These are phyloP conservation scores for Solanum pimpinellifolium DNA, from an alignment of 257 asterid genomes.

Conservation along the genomic window DNA sequence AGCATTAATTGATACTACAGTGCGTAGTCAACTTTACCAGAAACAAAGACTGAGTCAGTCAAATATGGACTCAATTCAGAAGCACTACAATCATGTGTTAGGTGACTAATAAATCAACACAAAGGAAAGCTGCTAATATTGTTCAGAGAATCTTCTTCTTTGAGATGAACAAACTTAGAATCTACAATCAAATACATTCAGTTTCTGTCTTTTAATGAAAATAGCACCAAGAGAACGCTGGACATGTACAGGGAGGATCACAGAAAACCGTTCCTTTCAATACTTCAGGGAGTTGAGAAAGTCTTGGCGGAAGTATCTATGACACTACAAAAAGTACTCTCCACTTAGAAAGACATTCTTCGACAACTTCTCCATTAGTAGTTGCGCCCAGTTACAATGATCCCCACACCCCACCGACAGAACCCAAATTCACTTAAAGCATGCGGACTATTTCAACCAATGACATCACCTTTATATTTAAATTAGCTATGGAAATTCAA, in stretches of 20 bases:
- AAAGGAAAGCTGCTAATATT: neutral
- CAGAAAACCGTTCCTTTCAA: neutral
- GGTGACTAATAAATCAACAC: neutral
- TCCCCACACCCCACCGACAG: neutral
- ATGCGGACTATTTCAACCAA: neutral
- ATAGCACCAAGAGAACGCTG: neutral
- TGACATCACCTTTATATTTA: neutral
- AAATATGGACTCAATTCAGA: neutral
- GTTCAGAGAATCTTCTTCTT: neutral
- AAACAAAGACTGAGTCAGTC: neutral
- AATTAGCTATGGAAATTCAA: neutral
- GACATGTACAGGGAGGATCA: neutral
- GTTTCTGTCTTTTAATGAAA: neutral
- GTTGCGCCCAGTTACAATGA: neutral
- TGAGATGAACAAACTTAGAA: neutral
- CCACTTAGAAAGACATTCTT: neutral
- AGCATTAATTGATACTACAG: neutral
- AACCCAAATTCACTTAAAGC: neutral
- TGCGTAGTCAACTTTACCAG: neutral
- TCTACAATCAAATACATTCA: neutral
- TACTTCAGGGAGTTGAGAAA: neutral
- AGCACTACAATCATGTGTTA: neutral
- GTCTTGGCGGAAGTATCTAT: neutral
- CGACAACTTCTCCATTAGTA: neutral
- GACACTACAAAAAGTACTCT: neutral